Evolutionary conservation across 2,329 filamentous ascomycete genomes (phyloP), one percentile per base, ranked within the genome.

Genomic region (Claviceps sp.): DNA sequence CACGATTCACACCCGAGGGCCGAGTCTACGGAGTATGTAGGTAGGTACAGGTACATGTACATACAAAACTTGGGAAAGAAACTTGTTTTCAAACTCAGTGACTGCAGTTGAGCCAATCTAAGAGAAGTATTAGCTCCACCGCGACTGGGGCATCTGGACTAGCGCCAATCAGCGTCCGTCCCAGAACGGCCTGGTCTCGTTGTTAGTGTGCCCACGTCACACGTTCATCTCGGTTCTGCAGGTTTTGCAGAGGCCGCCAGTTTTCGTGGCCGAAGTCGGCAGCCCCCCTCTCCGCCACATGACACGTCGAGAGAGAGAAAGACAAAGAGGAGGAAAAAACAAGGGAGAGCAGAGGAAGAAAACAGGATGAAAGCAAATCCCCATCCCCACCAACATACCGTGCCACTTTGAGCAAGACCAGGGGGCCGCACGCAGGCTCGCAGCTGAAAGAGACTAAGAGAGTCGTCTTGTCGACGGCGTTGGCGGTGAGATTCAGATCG

Each of bases 121-220:
- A 38, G n/a, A 36, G 29, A 38, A 40, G 34, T 29, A 38, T 4
- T 4, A 14, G n/a, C 5, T 5, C 49, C 52, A 48, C 45, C 34
- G n/a, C n/a, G 14, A 45, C 49, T 16, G 4, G 26, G 2, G 34
- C 3, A 7, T 38, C 5, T 3, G 39, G 52, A 1, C 17, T 34
- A 49, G 52, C 45, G 44, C 45, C 48, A 49, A 45, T 48, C 48
- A 53, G 45, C 14, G 22, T 39, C 45, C 34, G 45, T 17, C 20
- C 16, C 13, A 23, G 5, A 42, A 44, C 38, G 48, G 40, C 38
- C 36, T 44, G 22, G 40, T n/a, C n/a, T 42, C 17, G 45, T 22
- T 26, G 17, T 14, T 26, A 16, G 13, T 45, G 20, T 40, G 29
- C 13, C 26, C 14, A 29, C 6, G 17, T 43, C 34, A 23, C 29